phyloP scores from a whole-genome alignment of 192 early-diverging fungal species.

The Coemansia sp. region DNA sequence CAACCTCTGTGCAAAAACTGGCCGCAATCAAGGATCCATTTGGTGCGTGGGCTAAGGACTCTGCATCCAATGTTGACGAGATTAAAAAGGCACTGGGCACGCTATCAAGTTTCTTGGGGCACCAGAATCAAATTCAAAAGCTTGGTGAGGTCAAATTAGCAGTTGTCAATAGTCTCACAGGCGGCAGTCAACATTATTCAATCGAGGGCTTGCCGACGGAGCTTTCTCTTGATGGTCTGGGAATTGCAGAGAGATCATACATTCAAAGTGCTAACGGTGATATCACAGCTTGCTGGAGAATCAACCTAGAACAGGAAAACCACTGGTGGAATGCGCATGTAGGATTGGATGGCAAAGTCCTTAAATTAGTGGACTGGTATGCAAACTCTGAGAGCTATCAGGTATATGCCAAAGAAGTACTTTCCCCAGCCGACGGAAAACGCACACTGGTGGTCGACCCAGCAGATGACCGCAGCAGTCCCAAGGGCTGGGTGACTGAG shows the following conservation, averaged over 20 bases:
- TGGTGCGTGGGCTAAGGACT: constrained; percentile 1
- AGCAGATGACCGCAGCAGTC: constrained; percentile 58
- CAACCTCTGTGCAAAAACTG: not conserved
- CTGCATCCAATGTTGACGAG: too few relatives aligned
- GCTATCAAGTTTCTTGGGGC: constrained; percentile 14
- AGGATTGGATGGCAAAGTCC: constrained; percentile 58
- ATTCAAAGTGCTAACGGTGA: constrained; percentile 59
- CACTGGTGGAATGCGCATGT: constrained; percentile 81
- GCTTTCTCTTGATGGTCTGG: constrained; percentile 7
- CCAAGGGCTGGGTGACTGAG: constrained; percentile 83
- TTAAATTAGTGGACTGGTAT: constrained; percentile 82
- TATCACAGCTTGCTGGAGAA: constrained; percentile 74
- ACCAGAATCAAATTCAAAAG: not conserved
- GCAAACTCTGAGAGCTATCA: constrained; percentile 69
- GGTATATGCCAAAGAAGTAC: constrained; percentile 75
- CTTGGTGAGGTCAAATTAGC: not conserved
- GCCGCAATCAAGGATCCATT: not conserved
- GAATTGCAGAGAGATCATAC: constrained; percentile 60
- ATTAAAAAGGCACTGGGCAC: constrained; percentile 8
- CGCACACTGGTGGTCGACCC: constrained; percentile 59
- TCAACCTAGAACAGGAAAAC: constrained; percentile 76
- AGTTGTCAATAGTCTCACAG: not conserved
- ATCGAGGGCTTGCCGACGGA: constrained; percentile 45
- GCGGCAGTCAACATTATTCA: constrained; percentile 1
- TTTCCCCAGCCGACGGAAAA: constrained; percentile 72